Base-by-base conservation (phyloP, 495 filamentous ascomycete genomes). In the Penicillium cinerascens region DNA sequence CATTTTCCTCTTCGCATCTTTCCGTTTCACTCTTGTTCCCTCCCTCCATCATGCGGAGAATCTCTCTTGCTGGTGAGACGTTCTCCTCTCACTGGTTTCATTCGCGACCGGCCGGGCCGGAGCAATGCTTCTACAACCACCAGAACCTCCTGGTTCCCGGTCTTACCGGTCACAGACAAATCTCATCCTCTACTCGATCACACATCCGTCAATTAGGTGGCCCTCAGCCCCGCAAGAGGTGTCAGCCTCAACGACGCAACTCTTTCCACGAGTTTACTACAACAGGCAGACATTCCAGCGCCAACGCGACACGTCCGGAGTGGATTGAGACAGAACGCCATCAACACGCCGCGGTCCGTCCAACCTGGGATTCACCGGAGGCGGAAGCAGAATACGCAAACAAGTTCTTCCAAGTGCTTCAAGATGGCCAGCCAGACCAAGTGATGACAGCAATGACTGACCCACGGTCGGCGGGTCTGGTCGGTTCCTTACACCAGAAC, bases 391-490 rank as follows among this genome's bases (percentile, higher is more conserved):
- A 64, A 29, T 56, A 62, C 35, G 36, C 47, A 7, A 42, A 51
- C 17, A 44, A 39, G 2, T 72, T 76, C 52, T 54, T 67, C 47
- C 49, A 43, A 7, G 64, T 63, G 33, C 23, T 77, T 25, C 51
- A 61, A 55, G 48, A 60, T 45, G 63, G 59, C 17, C 74, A 77
- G 37, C 71, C 74, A 0, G 68, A 77, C 29, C 67, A 66, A 45
- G 54, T 76, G 13, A 67, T 75, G 64, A 49, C 61, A 39, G 64
- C 62, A 1, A 51, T 77, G 56, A 56, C 58, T 4, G 60, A 72
- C 21, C 64, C 65, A 46, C 65, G 61, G 38, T 70, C 60, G 51
- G 56, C 53, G n/a, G 41, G 50, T 22, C 50, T 74, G 33, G 68
- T 77, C 20, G 62, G 44, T 17, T 59, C 56, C 5, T 47, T 76